Conservation (phyloP, 371 early-diverging fungal species). For the Apophysomyces variabilis region DNA sequence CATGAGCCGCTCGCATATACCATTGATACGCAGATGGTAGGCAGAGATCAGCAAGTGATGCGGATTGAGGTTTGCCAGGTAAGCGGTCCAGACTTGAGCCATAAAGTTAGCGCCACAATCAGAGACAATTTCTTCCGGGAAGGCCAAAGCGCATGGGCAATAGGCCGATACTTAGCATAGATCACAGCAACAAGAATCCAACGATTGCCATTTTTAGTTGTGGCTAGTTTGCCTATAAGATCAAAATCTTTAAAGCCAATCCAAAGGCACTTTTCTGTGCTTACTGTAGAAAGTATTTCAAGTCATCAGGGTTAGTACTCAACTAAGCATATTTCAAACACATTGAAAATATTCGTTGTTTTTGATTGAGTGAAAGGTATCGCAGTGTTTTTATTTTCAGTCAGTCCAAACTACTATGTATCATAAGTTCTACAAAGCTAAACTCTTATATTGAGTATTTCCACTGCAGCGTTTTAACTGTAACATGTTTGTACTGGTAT, state of each 20-base stretch:
- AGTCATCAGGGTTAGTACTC: no score
- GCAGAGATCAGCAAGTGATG: neutral
- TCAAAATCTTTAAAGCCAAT: neutral
- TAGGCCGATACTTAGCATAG: slow-evolving; percentile 1
- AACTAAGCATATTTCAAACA: no score
- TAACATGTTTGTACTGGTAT: no score
- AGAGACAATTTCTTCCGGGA: slow-evolving; percentile 28
- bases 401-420: no score
- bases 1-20: slow-evolving; percentile 15
- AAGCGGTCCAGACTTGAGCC: slow-evolving; percentile 1
- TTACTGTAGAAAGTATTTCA: no score
- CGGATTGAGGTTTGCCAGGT: neutral
- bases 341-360: no score
- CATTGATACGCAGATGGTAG: neutral
- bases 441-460: no score
- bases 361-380: no score
- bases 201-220: slow-evolving; percentile 16
- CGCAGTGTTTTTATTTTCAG: no score
- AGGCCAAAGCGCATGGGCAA: slow-evolving; percentile 33
- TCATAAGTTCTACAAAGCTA: no score
- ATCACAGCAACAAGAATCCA: slow-evolving; percentile 11
- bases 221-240: neutral
- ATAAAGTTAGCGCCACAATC: slow-evolving; percentile 32
- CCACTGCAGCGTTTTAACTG: no score
- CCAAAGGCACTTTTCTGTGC: no score